phyloP scores from a whole-genome alignment of 2,329 filamentous ascomycete genomes.

The Pseudocercospora eumusae region DNA sequence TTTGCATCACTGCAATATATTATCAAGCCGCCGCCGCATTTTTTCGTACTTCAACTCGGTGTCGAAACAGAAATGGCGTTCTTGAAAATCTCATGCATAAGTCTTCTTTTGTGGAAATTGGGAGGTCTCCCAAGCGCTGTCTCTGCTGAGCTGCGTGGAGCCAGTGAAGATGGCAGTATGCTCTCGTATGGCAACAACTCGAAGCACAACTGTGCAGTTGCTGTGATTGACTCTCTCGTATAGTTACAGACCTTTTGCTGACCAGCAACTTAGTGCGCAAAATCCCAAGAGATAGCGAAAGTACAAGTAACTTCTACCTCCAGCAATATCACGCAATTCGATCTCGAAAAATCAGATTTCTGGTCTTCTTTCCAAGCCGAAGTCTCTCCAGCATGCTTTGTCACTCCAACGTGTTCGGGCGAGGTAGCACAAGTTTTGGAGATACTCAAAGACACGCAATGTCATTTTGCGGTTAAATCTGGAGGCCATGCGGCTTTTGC shows the following conservation, averaged over 20 bases:
- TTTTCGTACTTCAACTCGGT: neutral
- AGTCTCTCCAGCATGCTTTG: conserved; percentile 23
- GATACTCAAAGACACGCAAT: conserved; percentile 18
- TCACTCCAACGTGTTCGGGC: conserved; percentile 17
- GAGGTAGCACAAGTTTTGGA: conserved; percentile 21
- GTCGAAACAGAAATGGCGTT: neutral
- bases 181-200: neutral
- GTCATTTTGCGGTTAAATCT: conserved; percentile 35
- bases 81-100: neutral
- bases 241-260: neutral
- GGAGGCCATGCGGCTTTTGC: conserved; percentile 35
- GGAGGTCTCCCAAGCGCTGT: neutral
- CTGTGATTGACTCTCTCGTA: neutral
- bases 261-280: neutral
- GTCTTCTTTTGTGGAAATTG: neutral
- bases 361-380: conserved; percentile 22
- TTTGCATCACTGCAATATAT: neutral
- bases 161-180: neutral
- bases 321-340: conserved; percentile 12
- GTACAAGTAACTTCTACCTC: neutral
- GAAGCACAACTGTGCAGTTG: neutral
- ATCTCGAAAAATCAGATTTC: conserved; percentile 14
- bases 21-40: neutral
- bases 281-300: neutral
- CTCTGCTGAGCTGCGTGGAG: neutral